These are phyloP conservation scores for Pleurotus citrinopileatus DNA, from an alignment of 768 basidiomycete genomes.

Conservation along the genomic window DNA sequence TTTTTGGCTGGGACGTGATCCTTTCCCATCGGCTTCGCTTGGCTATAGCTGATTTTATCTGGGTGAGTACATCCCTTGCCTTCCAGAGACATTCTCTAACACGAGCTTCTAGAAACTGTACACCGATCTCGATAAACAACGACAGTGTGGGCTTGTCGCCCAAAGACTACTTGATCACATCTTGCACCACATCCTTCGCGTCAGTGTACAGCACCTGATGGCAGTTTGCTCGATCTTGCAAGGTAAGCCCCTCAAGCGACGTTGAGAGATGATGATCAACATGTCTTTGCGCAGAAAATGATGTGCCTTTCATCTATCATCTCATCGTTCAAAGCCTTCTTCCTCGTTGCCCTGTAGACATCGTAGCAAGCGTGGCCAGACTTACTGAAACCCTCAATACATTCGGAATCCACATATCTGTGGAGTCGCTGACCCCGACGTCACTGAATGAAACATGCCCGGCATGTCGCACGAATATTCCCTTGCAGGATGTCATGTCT, in stretches of 20 bases:
- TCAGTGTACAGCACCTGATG: slow-evolving; percentile 53
- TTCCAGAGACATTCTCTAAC: not conserved
- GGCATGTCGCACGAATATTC: slow-evolving; percentile 64
- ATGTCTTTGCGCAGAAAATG: slow-evolving; percentile 39
- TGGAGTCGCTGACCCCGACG: slow-evolving; percentile 28
- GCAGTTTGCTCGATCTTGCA: slow-evolving; percentile 42
- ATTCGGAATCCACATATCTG: slow-evolving; percentile 22
- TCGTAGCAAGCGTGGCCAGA: slow-evolving; percentile 29
- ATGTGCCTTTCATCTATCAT: slow-evolving; percentile 64
- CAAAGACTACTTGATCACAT: slow-evolving; percentile 47
- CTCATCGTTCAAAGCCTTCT: slow-evolving; percentile 58
- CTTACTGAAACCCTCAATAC: slow-evolving; percentile 27
- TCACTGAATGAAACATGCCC: slow-evolving; percentile 67
- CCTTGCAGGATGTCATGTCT: slow-evolving; percentile 52
- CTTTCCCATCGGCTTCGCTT: slow-evolving; percentile 55
- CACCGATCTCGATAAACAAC: slow-evolving; percentile 35
- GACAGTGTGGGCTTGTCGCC: slow-evolving; percentile 50
- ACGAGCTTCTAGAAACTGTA: slow-evolving; percentile 41
- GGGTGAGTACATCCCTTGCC: slow-evolving; percentile 38
- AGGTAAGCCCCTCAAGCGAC: slow-evolving; percentile 32
- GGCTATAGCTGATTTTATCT: slow-evolving; percentile 46
- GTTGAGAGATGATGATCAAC: slow-evolving; percentile 11
- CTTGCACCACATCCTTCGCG: slow-evolving; percentile 50
- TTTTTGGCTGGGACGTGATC: slow-evolving; percentile 62
- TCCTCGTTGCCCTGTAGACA: slow-evolving; percentile 42